Conservation (phyloP, 305 asterid genomes). For the Fraxinus platypoda region DNA sequence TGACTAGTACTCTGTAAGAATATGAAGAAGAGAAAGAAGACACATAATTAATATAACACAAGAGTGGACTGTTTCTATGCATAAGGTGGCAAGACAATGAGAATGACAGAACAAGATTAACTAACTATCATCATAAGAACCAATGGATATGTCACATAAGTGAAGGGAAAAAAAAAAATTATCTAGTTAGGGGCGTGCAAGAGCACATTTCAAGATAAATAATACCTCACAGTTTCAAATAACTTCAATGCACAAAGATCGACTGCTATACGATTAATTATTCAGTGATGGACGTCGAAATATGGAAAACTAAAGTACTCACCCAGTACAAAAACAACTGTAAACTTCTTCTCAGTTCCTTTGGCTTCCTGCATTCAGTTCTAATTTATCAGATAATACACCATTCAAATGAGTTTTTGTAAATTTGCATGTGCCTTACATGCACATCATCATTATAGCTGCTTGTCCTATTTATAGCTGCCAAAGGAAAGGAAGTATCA, state of each 20-base stretch:
- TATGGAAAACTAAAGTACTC: constrained; percentile 17
- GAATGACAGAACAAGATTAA: neutral
- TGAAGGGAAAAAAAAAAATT: neutral
- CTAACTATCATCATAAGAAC: neutral
- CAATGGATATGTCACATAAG: neutral
- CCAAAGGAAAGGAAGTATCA: neutral
- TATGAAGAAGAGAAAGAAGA: neutral
- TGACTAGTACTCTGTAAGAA: neutral
- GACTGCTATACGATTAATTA: neutral
- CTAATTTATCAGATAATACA: neutral
- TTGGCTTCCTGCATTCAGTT: constrained; percentile 36
- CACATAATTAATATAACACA: too few species aligned
- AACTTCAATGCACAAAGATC: neutral
- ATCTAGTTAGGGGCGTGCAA: neutral
- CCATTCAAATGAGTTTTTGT: neutral
- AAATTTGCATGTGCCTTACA: neutral
- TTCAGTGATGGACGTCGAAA: neutral
- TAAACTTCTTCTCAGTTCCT: constrained; percentile 38
- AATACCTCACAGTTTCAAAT: neutral
- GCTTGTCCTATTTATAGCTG: neutral
- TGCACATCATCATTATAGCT: neutral
- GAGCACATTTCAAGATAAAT: neutral
- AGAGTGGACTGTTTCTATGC: too few species aligned
- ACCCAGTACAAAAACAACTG: constrained; percentile 58
- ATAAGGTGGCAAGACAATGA: neutral